Percentiles rank a stretch among this genome's conserved stretches.
phyloP scores from a whole-genome alignment of 2,329 filamentous ascomycete genomes.

The Paraphaeosphaeria sporulosa region DNA sequence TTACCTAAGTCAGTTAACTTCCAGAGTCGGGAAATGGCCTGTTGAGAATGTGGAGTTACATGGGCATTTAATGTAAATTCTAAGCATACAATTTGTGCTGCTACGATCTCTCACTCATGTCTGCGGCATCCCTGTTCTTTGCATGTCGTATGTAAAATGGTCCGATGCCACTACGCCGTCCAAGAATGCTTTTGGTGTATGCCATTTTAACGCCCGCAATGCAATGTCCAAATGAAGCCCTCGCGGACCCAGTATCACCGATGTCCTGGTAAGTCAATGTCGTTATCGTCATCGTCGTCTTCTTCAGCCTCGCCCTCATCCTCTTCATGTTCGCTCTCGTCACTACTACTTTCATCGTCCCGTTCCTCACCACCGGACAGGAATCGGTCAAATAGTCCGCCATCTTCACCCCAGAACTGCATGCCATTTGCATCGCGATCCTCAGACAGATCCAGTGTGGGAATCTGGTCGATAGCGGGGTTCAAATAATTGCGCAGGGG shows the following conservation, averaged over 20 bases:
- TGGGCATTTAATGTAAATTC: too few species aligned
- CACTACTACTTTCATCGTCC: conserved; percentile 39
- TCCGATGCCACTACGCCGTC: background rate
- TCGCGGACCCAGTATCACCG: conserved; percentile 22
- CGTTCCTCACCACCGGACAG: conserved; percentile 37
- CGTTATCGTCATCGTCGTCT: conserved; percentile 27
- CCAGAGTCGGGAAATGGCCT: too few species aligned
- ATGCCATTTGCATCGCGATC: conserved; percentile 39
- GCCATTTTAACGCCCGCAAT: conserved; percentile 15
- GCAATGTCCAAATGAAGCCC: conserved; percentile 8
- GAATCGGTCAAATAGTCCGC: conserved; percentile 31
- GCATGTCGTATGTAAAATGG: background rate
- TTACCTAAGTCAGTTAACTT: background rate
- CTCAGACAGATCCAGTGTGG: conserved; percentile 36
- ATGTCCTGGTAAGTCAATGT: conserved; percentile 48
- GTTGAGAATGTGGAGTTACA: too few species aligned
- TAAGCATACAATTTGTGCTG: background rate
- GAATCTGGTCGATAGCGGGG: conserved; percentile 43
- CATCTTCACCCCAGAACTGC: conserved; percentile 45
- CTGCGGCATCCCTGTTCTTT: background rate
- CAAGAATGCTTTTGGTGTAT: conserved; percentile 2
- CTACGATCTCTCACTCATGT: background rate
- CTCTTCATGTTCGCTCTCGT: conserved; percentile 42
- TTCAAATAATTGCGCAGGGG: conserved; percentile 57
- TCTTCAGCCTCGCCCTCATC: conserved; percentile 33